phyloP scores from a whole-genome alignment of 1,284 basidiomycete species.

The Lignosus rhinocerotis region DNA sequence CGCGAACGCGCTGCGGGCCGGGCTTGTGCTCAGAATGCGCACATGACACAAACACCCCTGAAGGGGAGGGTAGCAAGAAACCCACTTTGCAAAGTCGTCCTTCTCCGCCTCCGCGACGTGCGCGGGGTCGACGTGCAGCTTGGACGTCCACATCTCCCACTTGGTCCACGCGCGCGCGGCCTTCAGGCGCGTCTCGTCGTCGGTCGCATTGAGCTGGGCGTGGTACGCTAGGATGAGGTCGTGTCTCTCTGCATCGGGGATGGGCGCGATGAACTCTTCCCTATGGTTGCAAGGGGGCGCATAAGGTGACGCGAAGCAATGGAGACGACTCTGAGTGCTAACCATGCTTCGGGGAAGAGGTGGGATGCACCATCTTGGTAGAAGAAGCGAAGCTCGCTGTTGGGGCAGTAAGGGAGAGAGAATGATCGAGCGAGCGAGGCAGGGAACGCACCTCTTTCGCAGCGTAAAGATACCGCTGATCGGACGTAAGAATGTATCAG shows the following conservation, averaged over 20 bases:
- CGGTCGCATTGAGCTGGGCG: constrained; percentile 74
- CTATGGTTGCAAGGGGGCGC: constrained; percentile 31
- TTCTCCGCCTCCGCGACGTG: constrained; percentile 73
- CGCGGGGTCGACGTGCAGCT: constrained; percentile 68
- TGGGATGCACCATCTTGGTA: constrained; percentile 85
- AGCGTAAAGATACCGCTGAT: constrained; percentile 86
- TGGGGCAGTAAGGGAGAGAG: not conserved
- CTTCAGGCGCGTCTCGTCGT: constrained; percentile 63
- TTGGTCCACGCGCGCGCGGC: constrained; percentile 89
- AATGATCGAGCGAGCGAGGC: not conserved
- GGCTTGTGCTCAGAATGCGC: not conserved
- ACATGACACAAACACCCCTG: too few relatives aligned
- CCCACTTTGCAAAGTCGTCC: constrained; percentile 76
- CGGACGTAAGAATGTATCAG: not conserved
- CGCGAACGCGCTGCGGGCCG: constrained; percentile 71
- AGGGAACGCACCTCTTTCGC: constrained; percentile 59
- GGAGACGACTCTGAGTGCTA: constrained; percentile 11
- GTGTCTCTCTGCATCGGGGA: constrained; percentile 76
- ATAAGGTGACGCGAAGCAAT: not conserved
- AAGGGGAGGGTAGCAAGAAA: constrained; percentile 12
- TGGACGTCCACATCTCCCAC: constrained; percentile 90
- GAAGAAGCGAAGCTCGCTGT: constrained; percentile 87
- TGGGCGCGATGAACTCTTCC: constrained; percentile 80
- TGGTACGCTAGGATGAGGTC: constrained; percentile 88
- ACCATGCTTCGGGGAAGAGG: constrained; percentile 90